These are phyloP conservation scores for Plasmodiophora brassicae DNA, from an alignment of 208 protist genomes.

Conservation along the genomic window DNA sequence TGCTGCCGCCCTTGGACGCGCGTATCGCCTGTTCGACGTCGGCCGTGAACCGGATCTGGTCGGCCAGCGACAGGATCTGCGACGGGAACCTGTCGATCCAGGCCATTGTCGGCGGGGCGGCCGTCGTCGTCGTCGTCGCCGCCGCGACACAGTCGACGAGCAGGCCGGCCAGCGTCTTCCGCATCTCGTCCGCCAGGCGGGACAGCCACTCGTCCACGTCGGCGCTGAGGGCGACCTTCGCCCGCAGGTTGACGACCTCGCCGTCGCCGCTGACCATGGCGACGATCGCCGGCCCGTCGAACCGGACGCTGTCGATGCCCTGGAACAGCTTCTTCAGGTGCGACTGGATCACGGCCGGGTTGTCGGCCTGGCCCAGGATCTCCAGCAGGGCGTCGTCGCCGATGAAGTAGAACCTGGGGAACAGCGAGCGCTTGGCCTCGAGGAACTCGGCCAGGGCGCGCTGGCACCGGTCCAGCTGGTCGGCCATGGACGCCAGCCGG, in stretches of 20 bases:
- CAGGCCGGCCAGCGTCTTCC: conserved; percentile 70
- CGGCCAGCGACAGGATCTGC: conserved; percentile 26
- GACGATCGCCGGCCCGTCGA: conserved; percentile 76
- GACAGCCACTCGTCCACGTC: conserved; percentile 89
- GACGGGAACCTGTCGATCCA: neutral
- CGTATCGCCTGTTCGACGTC: neutral
- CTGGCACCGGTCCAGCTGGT: conserved; percentile 91
- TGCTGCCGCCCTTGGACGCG: neutral
- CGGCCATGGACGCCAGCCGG: conserved; percentile 75
- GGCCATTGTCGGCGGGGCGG: neutral
- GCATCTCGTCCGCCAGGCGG: conserved; percentile 81
- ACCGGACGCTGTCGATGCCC: conserved; percentile 86
- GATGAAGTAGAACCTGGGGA: conserved; percentile 95
- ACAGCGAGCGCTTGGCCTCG: conserved; percentile 84
- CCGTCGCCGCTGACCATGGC: conserved; percentile 80
- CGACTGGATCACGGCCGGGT: conserved; percentile 87
- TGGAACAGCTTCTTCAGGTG: conserved; percentile 97
- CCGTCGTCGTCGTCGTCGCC: no score
- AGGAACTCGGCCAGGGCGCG: conserved; percentile 92
- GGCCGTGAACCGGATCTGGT: conserved; percentile 42
- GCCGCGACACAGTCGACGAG: conserved; percentile 67
- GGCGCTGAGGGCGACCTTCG: conserved; percentile 79
- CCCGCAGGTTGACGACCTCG: conserved; percentile 80
- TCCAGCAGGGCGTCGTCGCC: conserved; percentile 96
- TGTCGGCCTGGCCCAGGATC: conserved; percentile 74